These are phyloP conservation scores for Penicillium cinerascens DNA, from an alignment of 495 filamentous ascomycete species.

Conservation along the genomic window DNA sequence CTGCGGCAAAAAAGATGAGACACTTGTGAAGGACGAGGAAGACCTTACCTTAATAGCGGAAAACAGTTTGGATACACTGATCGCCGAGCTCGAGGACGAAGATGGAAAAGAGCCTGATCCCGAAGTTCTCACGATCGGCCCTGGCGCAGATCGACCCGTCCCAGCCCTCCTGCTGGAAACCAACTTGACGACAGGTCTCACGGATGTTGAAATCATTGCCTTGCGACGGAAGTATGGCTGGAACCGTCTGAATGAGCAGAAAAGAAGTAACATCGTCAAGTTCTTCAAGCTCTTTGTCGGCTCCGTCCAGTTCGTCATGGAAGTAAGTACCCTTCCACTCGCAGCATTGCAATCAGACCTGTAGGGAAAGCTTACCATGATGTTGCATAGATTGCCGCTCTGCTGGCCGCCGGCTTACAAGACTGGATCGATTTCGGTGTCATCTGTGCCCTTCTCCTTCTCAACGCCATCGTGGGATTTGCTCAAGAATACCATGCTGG, in stretches of 20 bases:
- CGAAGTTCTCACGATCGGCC: slow-evolving; percentile 45
- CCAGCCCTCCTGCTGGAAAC: slow-evolving; percentile 70
- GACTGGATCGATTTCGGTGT: slow-evolving; percentile 82
- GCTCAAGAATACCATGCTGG: slow-evolving; percentile 86
- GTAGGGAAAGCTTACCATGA: background rate
- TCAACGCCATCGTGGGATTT: slow-evolving; percentile 86
- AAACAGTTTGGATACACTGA: slow-evolving; percentile 75
- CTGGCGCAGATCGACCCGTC: slow-evolving; percentile 40
- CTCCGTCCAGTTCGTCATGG: slow-evolving; percentile 93
- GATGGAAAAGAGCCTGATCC: slow-evolving; percentile 62
- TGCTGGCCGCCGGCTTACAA: slow-evolving; percentile 70
- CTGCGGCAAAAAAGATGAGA: slow-evolving; percentile 4
- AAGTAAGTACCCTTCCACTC: slow-evolving; percentile 47
- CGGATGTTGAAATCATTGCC: slow-evolving; percentile 58
- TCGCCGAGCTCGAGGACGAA: slow-evolving; percentile 76
- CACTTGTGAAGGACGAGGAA: background rate
- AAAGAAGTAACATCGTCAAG: slow-evolving; percentile 77
- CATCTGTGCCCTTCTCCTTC: slow-evolving; percentile 67
- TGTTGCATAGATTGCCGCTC: slow-evolving; percentile 56
- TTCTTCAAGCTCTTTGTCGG: slow-evolving; percentile 84
- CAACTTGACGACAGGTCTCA: slow-evolving; percentile 66
- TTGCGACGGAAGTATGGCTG: slow-evolving; percentile 73
- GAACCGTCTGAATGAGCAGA: slow-evolving; percentile 88
- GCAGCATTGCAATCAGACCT: background rate
- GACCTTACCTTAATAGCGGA: slow-evolving; percentile 24